Evolutionary conservation across 2,329 filamentous ascomycete species (phyloP), one percentile per base, ranked within the genome.

Genomic region (Aspergillus pseudoglaucus): DNA sequence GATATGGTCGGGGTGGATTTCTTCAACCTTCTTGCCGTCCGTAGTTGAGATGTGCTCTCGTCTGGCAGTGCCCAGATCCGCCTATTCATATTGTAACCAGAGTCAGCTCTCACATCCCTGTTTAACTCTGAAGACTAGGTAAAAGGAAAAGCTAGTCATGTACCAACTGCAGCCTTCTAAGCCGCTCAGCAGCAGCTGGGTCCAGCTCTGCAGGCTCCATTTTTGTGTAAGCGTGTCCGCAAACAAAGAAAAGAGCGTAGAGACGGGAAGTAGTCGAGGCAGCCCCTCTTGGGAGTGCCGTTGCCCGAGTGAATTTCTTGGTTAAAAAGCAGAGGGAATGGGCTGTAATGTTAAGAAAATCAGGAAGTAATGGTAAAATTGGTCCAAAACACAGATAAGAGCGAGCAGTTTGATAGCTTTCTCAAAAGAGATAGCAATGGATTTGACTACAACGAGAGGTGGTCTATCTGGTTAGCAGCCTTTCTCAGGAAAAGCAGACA

Each of bases 1-100:
- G 15, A 71, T 54, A 17, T 60, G 54, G 45, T 58, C 45, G 7
- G 61, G 25, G 10, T 45, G 46, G 20, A 57, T 37, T 17, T 48
- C 46, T 7, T 40, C 33, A 17, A 51, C 49, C 12, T 47, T 51
- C 20, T 44, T 53, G 22, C 25, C 45, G 42, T 69, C 67, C 3
- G 44, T 47, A 5, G 67, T 68, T 7, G 66, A 68, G 25, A 72
- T 61, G 38, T 59, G 48, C 42, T 71, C 65, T 10, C 69, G 61
- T 32, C 66, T 62, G 7, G 56, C 59, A 8, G 59, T 62, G 3
- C 69, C 68, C n/a, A 72, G 48, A 51, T 72, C 68, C 5, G 56
- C 61, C 69, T 71, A 45, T 50, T 20, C 6, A 42, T 39, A 14
- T 47, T 10, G 17, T 40, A 8, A 25, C 39, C 18, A 22, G 9